These are phyloP conservation scores for Conidiobolus incongruus DNA, from an alignment of 371 early-diverging fungal species.

Conservation along the genomic window DNA sequence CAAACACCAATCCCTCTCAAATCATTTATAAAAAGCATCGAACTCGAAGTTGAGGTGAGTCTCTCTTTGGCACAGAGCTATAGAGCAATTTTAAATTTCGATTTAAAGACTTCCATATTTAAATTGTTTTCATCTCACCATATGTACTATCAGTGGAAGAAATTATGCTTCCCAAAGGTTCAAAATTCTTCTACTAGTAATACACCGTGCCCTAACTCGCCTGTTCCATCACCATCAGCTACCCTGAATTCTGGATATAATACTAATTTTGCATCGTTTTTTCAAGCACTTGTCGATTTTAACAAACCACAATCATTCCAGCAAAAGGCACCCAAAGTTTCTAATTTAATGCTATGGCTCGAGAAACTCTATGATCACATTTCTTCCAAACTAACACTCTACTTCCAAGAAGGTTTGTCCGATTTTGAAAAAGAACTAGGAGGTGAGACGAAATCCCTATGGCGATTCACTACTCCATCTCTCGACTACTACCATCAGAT, in stretches of 20 bases:
- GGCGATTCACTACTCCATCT: constrained; percentile 12
- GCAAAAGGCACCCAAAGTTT: constrained; percentile 5
- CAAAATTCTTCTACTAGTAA: not conserved
- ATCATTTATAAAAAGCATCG: too few species aligned
- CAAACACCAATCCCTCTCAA: too few species aligned
- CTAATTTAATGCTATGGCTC: constrained; percentile 30
- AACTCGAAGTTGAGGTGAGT: too few species aligned
- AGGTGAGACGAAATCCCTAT: constrained; percentile 25
- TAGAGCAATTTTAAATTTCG: too few species aligned
- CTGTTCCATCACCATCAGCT: not conserved
- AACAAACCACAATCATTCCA: not conserved
- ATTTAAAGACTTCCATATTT: too few species aligned
- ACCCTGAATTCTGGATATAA: not conserved
- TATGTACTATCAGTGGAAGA: not conserved
- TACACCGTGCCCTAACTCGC: not conserved
- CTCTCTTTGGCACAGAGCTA: too few species aligned
- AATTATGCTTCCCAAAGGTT: not conserved
- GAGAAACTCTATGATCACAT: constrained; percentile 22
- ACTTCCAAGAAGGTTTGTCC: constrained; percentile 24
- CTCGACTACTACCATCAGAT: constrained; percentile 7
- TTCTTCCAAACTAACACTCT: constrained; percentile 32
- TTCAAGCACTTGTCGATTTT: constrained; percentile 2
- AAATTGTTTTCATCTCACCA: too few species aligned
- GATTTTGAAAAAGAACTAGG: constrained; percentile 23
- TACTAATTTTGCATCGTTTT: constrained; percentile 5